A percentile compares a stretch with the other conserved stretches of the same genome.
Conservation (phyloP, 306 rosid species). For the Luffa acutangula region DNA sequence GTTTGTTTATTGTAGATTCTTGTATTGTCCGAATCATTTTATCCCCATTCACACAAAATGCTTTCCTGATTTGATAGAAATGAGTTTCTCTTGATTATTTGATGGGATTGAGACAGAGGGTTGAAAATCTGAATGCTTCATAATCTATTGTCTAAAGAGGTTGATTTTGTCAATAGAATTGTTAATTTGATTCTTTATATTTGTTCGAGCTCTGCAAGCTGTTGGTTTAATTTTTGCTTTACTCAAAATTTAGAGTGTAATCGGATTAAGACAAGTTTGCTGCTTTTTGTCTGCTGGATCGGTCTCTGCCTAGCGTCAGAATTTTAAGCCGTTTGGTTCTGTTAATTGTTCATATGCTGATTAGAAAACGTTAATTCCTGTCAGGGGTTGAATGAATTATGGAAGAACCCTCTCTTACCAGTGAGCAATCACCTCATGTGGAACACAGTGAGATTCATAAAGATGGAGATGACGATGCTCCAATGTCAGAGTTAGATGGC, state of each 20-base stretch:
- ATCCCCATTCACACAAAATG: not conserved
- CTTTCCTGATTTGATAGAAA: not conserved
- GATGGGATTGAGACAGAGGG: not conserved
- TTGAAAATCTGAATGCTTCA: not conserved
- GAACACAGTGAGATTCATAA: constrained; percentile 42
- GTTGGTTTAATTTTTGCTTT: not conserved
- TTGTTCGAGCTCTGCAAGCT: not conserved
- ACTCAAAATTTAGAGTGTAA: not conserved
- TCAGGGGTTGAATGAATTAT: constrained; percentile 29
- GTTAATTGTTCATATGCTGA: constrained; percentile 8
- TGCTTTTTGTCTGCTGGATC: not conserved
- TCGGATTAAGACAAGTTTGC: not conserved
- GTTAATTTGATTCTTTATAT: not conserved
- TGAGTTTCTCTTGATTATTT: not conserved
- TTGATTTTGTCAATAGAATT: not conserved
- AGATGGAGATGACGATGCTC: constrained; percentile 30
- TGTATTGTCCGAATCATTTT: not conserved
- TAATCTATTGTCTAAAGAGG: not conserved
- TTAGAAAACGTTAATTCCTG: not conserved
- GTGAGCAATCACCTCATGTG: constrained; percentile 36
- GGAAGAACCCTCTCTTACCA: constrained; percentile 46
- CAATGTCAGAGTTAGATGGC: constrained; percentile 34
- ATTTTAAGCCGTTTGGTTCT: not conserved
- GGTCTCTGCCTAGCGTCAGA: not conserved
- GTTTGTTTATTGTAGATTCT: not conserved